Base-by-base conservation (phyloP, 2,329 filamentous ascomycete genomes). In the Alternaria sp. region DNA sequence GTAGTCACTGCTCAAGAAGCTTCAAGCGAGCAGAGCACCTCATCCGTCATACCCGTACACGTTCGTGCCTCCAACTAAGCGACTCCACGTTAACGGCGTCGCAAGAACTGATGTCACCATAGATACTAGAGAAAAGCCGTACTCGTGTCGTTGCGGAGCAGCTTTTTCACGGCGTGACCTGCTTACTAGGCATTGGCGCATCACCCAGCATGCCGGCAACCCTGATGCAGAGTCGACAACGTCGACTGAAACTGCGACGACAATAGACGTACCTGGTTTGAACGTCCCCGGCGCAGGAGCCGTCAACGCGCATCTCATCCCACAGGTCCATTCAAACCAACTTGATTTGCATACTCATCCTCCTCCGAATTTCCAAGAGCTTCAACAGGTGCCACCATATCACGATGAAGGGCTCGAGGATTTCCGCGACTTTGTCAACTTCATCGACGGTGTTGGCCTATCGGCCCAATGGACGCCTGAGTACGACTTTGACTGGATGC, bases 81-180 rank as follows among this genome's bases (percentile, higher is more conserved):
- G 41, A 37, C 54, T 51, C 50, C 36, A 31, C 14, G 28, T 41
- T 34, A 26, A 41, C 10, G 37, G 51, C 33, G 36, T 34, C 21
- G n/a, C 53, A 7, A 46, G 46, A 45, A 46, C 62, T 70, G 44
- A 68, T 57, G 44, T 55, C 36, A 46, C 14, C 44, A 29, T 50
- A 74, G 71, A 73, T 56, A 73, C 71, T 9, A 59, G 70, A 56
- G 71, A 74, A 39, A 73, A 74, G 54, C 72, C 71, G 2, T 74
- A 69, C 54, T 50, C 56, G 34, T 74, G 72, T 58, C 59, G 63
- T 29, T 74, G 71, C 53, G 66, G 71, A 37, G 64, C 67, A 29
- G 62, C 67, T 1, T 72, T 72, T 46, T 71, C 69, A 14, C 65
- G 71, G 11, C 69, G 70, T 34, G 72, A 73, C 51, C 62, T 74